Evolutionary conservation across 352 stramenopile genomes (phyloP), one percentile per base, ranked within the genome.

Genomic region (Phytophthora ohioensis): DNA sequence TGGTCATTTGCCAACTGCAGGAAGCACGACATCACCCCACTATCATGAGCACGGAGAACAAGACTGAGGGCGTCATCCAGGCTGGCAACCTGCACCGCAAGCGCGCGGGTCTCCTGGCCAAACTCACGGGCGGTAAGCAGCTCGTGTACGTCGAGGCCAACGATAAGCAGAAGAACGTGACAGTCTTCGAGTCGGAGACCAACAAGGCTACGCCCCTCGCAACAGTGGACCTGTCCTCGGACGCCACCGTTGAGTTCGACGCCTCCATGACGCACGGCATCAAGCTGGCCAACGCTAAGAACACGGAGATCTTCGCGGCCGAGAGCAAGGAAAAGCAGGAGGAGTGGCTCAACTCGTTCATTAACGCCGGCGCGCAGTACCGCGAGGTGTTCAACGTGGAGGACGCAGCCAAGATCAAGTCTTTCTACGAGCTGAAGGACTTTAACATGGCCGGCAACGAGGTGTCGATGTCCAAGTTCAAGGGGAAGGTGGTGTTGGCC

Each of bases 401-500:
- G 30, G 70, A 75, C 45, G 64, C 53, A 17, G 52, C 49, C 55
- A 68, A 73, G 45, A 65, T 73, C 70, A 74, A 73, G 55, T 85
- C 80, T 42, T 91, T 97, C 69, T 97, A 96, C 64, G 83, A 92
- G 47, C 75, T 97, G 17, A 81, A 82, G 39, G 91, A 97, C 61
- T 77, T 80, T 8, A 78, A 88, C 54, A 95, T 97, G 67, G 56
- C 85, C 12, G 79, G 82, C 31, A 84, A 87, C 27, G 80, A 88
- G 34, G 79, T 94, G 21, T 67, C 61, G 31, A 91, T 98, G 78
- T 69, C 71, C 11, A 76, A 80, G 39, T 97, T 86, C 69, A 79
- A 81, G 56, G 87, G 87, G 12, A 82, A 92, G 34, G 82, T 94
- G 30, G 53, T 87, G n/a, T 57, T 91, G 56, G 74, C 90, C 15